A percentile compares a stretch with the other conserved stretches of the same genome.
These are phyloP conservation scores for Aspergillus glaucus DNA, from an alignment of 2,329 filamentous ascomycete genomes.

Conservation along the genomic window DNA sequence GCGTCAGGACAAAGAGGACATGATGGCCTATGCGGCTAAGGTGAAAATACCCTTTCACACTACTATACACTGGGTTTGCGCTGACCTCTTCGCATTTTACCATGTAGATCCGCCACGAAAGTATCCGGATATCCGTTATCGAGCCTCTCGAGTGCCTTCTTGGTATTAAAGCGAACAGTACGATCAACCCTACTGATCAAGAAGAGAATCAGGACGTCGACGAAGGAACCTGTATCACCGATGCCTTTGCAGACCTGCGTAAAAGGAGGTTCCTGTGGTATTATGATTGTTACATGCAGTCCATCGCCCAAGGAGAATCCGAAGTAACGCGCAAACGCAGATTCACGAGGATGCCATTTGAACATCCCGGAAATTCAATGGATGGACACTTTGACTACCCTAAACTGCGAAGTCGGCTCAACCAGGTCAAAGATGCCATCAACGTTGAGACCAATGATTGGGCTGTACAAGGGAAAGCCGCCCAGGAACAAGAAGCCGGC, in stretches of 20 bases:
- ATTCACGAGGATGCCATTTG: constrained; percentile 86
- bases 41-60: constrained; percentile 37
- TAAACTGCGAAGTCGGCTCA: constrained; percentile 63
- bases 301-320: constrained; percentile 51
- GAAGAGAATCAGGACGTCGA: constrained; percentile 14
- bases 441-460: constrained; percentile 66
- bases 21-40: constrained; percentile 73
- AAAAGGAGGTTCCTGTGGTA: constrained; percentile 96
- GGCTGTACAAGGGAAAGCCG: constrained; percentile 60
- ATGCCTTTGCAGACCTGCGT: constrained; percentile 83
- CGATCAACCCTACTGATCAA: constrained; percentile 33
- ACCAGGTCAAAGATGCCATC: constrained; percentile 61
- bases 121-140: constrained; percentile 77
- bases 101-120: constrained; percentile 78
- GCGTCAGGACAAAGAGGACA: constrained; percentile 63
- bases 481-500: constrained; percentile 61
- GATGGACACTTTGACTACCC: constrained; percentile 77
- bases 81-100: neutral
- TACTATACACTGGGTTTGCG: neutral
- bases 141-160: constrained; percentile 77
- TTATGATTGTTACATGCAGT: constrained; percentile 74
- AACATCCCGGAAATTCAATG: constrained; percentile 71
- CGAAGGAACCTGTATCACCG: constrained; percentile 51
- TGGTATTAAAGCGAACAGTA: constrained; percentile 53
- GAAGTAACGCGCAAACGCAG: constrained; percentile 57